These are phyloP conservation scores for Leccinum variicolor DNA, from an alignment of 768 basidiomycete species.

Conservation along the genomic window DNA sequence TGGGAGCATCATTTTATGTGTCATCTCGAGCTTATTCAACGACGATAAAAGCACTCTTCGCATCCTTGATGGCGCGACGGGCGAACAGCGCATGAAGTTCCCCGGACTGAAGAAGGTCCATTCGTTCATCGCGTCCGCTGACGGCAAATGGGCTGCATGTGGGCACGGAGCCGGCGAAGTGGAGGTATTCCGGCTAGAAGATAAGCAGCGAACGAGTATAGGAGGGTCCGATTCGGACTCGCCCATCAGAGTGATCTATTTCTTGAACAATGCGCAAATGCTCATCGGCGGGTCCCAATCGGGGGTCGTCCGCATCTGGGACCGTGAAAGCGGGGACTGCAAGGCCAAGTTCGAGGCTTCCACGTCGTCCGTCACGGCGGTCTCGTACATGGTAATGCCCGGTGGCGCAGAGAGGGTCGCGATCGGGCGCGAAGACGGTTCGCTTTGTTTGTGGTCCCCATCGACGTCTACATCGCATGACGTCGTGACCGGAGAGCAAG, in stretches of 20 bases:
- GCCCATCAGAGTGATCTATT: conserved; percentile 4
- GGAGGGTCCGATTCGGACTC: neutral
- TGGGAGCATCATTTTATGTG: conserved; percentile 6
- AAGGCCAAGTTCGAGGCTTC: conserved; percentile 1
- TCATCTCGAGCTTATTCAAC: neutral
- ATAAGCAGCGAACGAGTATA: neutral
- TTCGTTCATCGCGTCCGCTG: neutral
- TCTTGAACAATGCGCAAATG: conserved; percentile 12
- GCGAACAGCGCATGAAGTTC: conserved; percentile 7
- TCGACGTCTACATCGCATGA: conserved; percentile 11
- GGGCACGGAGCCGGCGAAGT: conserved; percentile 1
- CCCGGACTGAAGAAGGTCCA: conserved; percentile 7
- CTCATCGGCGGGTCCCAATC: conserved; percentile 20
- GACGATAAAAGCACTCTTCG: conserved; percentile 8
- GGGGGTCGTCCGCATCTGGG: conserved; percentile 20
- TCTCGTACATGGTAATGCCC: conserved; percentile 4
- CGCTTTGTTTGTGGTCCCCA: conserved; percentile 4
- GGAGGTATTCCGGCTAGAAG: conserved; percentile 1
- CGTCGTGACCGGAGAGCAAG: conserved; percentile 2
- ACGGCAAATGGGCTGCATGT: conserved; percentile 10
- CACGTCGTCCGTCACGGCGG: conserved; percentile 15
- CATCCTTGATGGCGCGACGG: conserved; percentile 10
- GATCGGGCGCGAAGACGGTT: conserved; percentile 15
- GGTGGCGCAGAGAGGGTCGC: neutral
- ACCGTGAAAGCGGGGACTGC: conserved; percentile 11